phyloP scores from a whole-genome alignment of 2,329 filamentous ascomycete genomes.

The Colletotrichum cereale region DNA sequence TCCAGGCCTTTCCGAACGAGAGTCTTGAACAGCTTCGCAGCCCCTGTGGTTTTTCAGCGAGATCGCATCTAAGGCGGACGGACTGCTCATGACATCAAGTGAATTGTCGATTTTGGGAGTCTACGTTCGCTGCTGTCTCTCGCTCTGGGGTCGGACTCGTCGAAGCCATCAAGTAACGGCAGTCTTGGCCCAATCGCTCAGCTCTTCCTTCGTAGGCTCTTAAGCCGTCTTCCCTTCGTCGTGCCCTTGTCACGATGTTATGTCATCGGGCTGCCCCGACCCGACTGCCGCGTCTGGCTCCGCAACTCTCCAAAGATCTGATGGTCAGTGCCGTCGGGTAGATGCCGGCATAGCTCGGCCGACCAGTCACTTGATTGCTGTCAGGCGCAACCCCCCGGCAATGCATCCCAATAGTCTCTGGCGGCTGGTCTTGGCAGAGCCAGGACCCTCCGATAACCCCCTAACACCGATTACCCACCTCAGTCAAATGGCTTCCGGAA shows the following conservation, averaged over 20 bases:
- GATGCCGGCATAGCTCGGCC: not conserved
- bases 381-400: constrained; percentile 6
- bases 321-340: not conserved
- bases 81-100: not conserved
- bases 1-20: not conserved
- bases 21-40: no score
- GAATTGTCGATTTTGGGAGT: not conserved
- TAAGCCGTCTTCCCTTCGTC: not conserved
- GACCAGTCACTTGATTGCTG: not conserved
- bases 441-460: not conserved
- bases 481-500: constrained; percentile 1
- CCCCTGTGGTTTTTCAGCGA: not conserved
- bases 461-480: not conserved
- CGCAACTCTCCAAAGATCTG: not conserved
- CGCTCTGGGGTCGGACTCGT: not conserved
- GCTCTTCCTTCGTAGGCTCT: not conserved
- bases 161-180: not conserved
- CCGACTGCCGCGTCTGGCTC: not conserved
- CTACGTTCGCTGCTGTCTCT: not conserved
- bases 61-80: not conserved
- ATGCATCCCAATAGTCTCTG: constrained; percentile 14
- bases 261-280: not conserved
- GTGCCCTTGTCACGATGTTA: not conserved
- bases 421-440: constrained; percentile 1
- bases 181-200: not conserved